A percentile compares a stretch with the other conserved stretches of the same genome.
These are phyloP conservation scores for Ascochyta rabiei DNA, from an alignment of 2,329 filamentous ascomycete genomes.

Conservation along the genomic window DNA sequence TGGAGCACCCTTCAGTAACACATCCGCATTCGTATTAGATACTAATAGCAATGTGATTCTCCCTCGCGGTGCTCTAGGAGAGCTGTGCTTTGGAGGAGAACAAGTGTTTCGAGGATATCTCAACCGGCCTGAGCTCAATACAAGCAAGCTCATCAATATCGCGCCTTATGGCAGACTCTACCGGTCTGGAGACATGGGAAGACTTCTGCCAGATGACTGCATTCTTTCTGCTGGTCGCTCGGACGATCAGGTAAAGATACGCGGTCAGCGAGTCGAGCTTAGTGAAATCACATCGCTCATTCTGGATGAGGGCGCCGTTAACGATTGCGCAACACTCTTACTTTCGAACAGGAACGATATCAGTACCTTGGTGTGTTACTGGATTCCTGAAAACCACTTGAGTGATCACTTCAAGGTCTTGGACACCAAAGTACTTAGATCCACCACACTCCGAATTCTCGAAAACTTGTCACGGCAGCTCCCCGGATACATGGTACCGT, in stretches of 20 bases:
- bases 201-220: constrained; percentile 77
- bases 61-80: constrained; percentile 75
- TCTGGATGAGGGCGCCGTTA: constrained; percentile 57
- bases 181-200: constrained; percentile 80
- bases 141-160: constrained; percentile 72
- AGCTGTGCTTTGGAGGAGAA: constrained; percentile 84
- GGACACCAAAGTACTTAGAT: constrained; percentile 39
- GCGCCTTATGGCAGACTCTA: constrained; percentile 75
- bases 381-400: constrained; percentile 56
- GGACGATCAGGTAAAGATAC: constrained; percentile 82
- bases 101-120: constrained; percentile 80
- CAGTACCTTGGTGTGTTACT: constrained; percentile 70
- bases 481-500: constrained; percentile 80
- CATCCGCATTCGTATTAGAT: constrained; percentile 71
- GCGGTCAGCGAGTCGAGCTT: constrained; percentile 80
- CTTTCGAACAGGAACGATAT: constrained; percentile 54
- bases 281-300: constrained; percentile 73
- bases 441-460: constrained; percentile 55
- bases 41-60: constrained; percentile 51
- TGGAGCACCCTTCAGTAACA: constrained; percentile 76
- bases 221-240: constrained; percentile 74
- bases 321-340: constrained; percentile 70
- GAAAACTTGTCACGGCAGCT: constrained; percentile 61
- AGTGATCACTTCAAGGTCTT: constrained; percentile 47
- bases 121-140: constrained; percentile 66